These are phyloP conservation scores for Colletotrichum theobromicola DNA, from an alignment of 2,329 filamentous ascomycete genomes.

Conservation along the genomic window DNA sequence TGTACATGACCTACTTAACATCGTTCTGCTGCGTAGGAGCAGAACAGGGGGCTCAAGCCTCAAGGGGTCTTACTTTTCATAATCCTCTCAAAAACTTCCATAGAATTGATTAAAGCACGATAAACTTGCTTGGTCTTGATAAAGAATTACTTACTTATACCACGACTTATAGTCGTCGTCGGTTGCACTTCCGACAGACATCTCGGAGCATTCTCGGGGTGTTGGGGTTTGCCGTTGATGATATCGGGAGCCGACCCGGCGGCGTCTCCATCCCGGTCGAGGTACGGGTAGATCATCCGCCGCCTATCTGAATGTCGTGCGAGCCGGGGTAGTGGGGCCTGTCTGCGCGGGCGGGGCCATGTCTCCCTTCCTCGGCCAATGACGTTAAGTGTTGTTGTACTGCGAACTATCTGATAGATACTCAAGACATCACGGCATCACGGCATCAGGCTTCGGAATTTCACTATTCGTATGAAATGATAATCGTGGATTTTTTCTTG, in stretches of 20 bases:
- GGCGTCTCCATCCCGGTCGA: not conserved
- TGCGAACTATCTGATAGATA: not conserved
- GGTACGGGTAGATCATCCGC: not conserved
- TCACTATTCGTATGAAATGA: not conserved
- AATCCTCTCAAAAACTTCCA: not conserved
- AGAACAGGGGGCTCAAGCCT: not conserved
- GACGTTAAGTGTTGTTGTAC: not conserved
- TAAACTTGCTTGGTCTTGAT: not conserved
- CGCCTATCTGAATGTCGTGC: not conserved
- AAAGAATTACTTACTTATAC: not conserved
- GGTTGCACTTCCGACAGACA: not conserved
- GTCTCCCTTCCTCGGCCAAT: not conserved
- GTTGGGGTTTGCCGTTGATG: not conserved
- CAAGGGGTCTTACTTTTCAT: not conserved
- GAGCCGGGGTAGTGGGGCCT: not conserved
- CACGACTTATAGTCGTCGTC: not conserved
- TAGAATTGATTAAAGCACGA: not conserved
- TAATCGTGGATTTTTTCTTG: not conserved
- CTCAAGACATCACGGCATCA: not conserved
- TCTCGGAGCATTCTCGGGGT: not conserved
- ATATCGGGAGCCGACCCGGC: not conserved
- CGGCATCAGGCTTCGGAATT: not conserved
- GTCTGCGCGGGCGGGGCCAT: not conserved
- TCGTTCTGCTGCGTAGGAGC: rapidly evolving
- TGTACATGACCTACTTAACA: not conserved